phyloP scores from a whole-genome alignment of 2,329 filamentous ascomycete genomes.

The Hysterium pulicare region DNA sequence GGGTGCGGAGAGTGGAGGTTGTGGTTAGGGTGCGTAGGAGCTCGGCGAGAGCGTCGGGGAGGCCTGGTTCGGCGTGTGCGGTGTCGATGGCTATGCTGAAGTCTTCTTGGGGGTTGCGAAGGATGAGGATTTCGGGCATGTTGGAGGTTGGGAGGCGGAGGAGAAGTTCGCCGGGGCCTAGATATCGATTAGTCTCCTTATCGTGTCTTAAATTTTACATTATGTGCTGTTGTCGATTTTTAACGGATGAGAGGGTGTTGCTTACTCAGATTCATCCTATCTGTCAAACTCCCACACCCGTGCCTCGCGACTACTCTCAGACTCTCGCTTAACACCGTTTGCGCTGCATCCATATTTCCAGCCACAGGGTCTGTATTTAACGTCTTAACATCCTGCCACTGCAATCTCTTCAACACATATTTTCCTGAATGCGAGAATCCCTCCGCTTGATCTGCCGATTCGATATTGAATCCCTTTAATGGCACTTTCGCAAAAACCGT shows the following conservation, averaged over 20 bases:
- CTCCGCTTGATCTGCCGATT: conserved; percentile 52
- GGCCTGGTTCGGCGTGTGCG: conserved; percentile 31
- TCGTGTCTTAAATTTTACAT: neutral
- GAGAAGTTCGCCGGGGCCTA: conserved; percentile 44
- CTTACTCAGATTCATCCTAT: conserved; percentile 72
- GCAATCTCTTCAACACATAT: conserved; percentile 42
- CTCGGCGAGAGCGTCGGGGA: conserved; percentile 61
- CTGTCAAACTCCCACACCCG: conserved; percentile 72
- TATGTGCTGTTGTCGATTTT: conserved; percentile 1
- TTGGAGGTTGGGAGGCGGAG: conserved; percentile 44
- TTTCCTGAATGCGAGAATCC: conserved; percentile 38
- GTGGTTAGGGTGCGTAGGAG: conserved; percentile 57
- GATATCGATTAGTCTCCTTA: conserved; percentile 6
- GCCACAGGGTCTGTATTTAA: conserved; percentile 66
- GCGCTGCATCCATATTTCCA: conserved; percentile 55
- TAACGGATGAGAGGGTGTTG: neutral
- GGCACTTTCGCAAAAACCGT: conserved; percentile 67
- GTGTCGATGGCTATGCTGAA: conserved; percentile 68
- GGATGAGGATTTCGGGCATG: conserved; percentile 33
- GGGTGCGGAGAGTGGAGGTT: conserved; percentile 66
- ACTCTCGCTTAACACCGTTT: conserved; percentile 72
- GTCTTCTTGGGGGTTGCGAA: conserved; percentile 70
- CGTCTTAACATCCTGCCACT: conserved; percentile 66
- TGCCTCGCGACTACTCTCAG: conserved; percentile 74
- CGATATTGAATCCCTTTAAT: conserved; percentile 63